These are phyloP conservation scores for Dimargaris verticillata DNA, from an alignment of 192 early-diverging fungal genomes.

Conservation along the genomic window DNA sequence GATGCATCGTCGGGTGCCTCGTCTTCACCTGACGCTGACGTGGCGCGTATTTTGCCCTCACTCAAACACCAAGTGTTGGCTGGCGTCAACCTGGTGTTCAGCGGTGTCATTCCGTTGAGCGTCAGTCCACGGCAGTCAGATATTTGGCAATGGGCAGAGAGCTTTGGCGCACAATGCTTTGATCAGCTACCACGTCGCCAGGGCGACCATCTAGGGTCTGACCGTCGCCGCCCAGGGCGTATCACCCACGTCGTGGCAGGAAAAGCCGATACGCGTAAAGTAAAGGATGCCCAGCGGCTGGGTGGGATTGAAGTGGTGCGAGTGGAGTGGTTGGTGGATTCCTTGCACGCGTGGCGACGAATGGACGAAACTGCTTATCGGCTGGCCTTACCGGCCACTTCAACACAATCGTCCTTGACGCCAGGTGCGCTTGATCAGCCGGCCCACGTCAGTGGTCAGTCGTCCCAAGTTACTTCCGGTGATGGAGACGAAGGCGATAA, in stretches of 20 bases:
- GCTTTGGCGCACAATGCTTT: conserved; percentile 71
- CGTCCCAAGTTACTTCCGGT: not conserved
- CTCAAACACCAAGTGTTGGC: conserved; percentile 46
- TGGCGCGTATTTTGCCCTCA: conserved; percentile 35
- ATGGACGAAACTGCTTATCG: conserved; percentile 50
- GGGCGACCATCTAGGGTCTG: not conserved
- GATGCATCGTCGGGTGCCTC: conserved; percentile 12
- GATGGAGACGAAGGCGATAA: not conserved
- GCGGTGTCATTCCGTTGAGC: conserved; percentile 58
- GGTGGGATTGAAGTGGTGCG: conserved; percentile 18
- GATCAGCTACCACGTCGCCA: conserved; percentile 23
- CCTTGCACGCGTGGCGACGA: conserved; percentile 47
- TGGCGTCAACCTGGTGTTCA: conserved; percentile 60
- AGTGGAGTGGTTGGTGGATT: conserved; percentile 47
- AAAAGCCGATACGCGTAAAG: conserved; percentile 63
- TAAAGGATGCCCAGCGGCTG: conserved; percentile 37
- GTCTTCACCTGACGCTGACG: conserved; percentile 12
- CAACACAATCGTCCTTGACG: not conserved
- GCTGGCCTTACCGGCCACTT: conserved; percentile 14
- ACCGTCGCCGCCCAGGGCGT: conserved; percentile 13
- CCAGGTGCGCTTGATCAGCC: conserved; percentile 10
- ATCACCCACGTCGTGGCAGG: conserved; percentile 84
- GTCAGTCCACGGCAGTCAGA: conserved; percentile 46
- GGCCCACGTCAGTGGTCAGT: conserved; percentile 8
- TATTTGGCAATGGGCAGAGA: conserved; percentile 59